Evolutionary conservation across 2,329 filamentous ascomycete genomes (phyloP).

Genomic region (Blastomyces gilchristii): DNA sequence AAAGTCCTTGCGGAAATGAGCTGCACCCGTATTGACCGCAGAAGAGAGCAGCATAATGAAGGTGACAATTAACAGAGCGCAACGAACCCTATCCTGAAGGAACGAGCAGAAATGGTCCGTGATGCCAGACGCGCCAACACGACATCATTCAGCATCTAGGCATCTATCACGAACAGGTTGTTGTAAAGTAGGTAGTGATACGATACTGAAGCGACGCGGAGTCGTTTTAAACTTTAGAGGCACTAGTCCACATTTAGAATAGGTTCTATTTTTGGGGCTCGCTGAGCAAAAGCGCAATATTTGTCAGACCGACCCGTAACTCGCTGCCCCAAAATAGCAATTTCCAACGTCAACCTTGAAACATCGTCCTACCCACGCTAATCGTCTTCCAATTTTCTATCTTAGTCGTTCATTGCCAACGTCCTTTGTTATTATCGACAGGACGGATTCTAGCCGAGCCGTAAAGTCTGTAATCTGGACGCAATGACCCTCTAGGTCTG

Average conservation of each 20-base stretch:
- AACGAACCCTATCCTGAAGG: neutral
- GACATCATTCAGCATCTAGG: too few relatives aligned
- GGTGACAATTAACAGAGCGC: neutral
- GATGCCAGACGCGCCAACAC: too few relatives aligned
- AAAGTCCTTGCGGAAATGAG: conserved; percentile 5
- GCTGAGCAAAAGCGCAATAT: neutral
- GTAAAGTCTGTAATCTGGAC: neutral
- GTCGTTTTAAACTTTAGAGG: neutral
- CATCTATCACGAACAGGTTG: too few relatives aligned
- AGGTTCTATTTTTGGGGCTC: neutral
- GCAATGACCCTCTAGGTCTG: conserved; percentile 4
- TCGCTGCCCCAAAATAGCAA: conserved; percentile 5
- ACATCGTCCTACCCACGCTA: neutral
- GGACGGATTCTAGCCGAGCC: neutral
- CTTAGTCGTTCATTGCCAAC: neutral
- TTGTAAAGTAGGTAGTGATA: too few relatives aligned
- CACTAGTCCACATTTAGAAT: neutral
- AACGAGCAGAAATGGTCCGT: too few relatives aligned
- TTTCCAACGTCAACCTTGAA: conserved; percentile 3
- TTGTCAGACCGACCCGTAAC: neutral
- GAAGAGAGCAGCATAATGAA: neutral
- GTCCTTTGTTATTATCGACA: neutral
- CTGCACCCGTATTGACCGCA: neutral
- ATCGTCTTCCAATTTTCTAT: neutral
- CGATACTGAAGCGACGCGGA: too few relatives aligned